These are phyloP conservation scores for Cordyceps farinosa DNA, from an alignment of 2,329 filamentous ascomycete species.

Conservation along the genomic window DNA sequence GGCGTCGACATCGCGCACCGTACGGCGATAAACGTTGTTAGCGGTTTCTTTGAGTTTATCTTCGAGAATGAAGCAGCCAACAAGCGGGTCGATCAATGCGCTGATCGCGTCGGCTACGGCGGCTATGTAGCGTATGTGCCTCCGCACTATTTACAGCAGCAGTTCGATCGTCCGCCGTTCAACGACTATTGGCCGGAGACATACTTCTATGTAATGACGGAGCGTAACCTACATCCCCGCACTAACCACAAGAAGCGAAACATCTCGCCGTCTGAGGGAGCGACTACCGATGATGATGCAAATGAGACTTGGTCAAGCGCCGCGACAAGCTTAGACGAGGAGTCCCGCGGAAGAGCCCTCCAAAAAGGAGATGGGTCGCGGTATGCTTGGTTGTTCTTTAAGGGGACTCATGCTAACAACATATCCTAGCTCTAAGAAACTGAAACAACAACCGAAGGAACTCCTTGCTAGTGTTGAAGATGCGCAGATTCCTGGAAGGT, in stretches of 20 bases:
- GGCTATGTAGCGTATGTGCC: background rate
- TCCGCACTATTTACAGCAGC: background rate
- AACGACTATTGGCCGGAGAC: conserved; percentile 2
- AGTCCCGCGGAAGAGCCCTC: background rate
- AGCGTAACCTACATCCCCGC: background rate
- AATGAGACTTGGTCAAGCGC: background rate
- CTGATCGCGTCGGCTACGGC: background rate
- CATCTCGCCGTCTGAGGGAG: background rate
- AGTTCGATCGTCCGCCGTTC: background rate
- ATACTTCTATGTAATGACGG: background rate
- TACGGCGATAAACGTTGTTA: background rate
- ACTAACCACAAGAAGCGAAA: background rate
- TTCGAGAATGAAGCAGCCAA: background rate
- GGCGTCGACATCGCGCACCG: background rate
- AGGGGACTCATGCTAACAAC: background rate
- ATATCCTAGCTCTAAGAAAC: background rate
- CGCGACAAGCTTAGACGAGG: background rate
- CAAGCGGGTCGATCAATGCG: background rate
- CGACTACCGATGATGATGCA: background rate
- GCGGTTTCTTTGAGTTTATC: background rate
- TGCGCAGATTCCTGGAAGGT: background rate
- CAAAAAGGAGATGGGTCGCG: background rate
- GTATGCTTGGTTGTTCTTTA: background rate
- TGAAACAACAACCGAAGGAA: background rate
- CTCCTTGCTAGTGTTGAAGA: background rate